phyloP scores from a whole-genome alignment of 371 early-diverging fungal species.

The Mortierella sp. region DNA sequence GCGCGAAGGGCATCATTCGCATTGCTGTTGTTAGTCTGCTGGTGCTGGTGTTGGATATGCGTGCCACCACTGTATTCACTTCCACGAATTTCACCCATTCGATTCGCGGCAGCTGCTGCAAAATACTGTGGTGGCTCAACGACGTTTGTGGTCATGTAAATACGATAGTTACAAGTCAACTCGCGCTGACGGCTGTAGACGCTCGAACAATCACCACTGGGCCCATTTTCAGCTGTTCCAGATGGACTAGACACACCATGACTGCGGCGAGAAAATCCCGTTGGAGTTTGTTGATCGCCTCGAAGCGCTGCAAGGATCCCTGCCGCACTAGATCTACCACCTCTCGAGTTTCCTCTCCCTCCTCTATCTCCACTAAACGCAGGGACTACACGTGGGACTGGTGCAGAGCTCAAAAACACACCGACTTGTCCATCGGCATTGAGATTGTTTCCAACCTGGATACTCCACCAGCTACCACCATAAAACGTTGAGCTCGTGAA shows the following conservation, averaged over 20 bases:
- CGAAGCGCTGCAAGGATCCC: constrained; percentile 20
- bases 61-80: constrained; percentile 14
- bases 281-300: constrained; percentile 8
- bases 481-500: constrained; percentile 54
- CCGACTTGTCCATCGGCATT: constrained; percentile 40
- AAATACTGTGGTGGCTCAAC: constrained; percentile 39
- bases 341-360: constrained; percentile 1
- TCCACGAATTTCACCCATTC: constrained; percentile 40
- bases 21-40: constrained; percentile 1
- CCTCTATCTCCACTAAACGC: not conserved
- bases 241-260: not conserved
- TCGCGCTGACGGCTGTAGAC: constrained; percentile 46
- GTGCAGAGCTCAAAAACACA: constrained; percentile 43
- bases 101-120: constrained; percentile 21
- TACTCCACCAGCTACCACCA: constrained; percentile 57
- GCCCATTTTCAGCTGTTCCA: constrained; percentile 8
- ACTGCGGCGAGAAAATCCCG: not conserved
- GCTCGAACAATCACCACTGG: constrained; percentile 35
- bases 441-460: constrained; percentile 49
- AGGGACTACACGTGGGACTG: constrained; percentile 29
- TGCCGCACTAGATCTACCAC: not conserved
- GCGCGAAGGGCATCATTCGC: constrained; percentile 21
- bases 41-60: not conserved
- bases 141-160: constrained; percentile 55
- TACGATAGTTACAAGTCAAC: constrained; percentile 37